Conservation (phyloP, 108 stramenopile species). For the Nitzschia sp. region DNA sequence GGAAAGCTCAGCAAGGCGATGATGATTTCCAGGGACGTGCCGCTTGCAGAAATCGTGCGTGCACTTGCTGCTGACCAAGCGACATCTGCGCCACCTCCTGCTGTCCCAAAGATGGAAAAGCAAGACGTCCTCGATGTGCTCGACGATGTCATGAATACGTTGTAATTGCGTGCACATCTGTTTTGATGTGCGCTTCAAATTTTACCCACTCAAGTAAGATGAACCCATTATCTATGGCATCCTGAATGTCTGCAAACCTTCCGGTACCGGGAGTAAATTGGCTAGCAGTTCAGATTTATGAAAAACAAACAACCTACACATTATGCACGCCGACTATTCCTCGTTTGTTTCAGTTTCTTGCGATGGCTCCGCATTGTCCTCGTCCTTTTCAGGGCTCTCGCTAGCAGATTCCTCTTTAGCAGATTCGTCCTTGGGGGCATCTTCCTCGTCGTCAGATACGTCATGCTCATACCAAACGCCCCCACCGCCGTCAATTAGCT, state of each 20-base stretch:
- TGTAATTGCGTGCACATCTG: constrained; percentile 6
- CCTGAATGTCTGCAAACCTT: no score
- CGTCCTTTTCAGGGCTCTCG: constrained; percentile 2
- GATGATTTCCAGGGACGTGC: constrained; percentile 20
- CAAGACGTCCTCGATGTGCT: constrained; percentile 5
- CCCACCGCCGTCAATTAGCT: constrained; percentile 85
- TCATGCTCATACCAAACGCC: constrained; percentile 87
- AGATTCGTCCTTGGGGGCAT: no score
- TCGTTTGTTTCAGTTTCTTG: constrained; percentile 2
- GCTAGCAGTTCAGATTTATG: no score
- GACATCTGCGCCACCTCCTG: background rate
- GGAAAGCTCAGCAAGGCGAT: constrained; percentile 23
- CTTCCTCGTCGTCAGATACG: constrained; percentile 62
- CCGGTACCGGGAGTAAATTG: no score
- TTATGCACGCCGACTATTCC: no score
- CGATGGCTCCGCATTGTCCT: constrained; percentile 1
- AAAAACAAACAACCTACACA: no score
- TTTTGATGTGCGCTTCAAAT: background rate
- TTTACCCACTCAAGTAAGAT: background rate
- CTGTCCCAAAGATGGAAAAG: constrained; percentile 4
- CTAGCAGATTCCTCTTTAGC: constrained; percentile 8
- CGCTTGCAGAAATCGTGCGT: constrained; percentile 9
- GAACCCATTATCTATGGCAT: background rate
- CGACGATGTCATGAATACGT: constrained; percentile 13
- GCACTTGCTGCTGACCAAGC: constrained; percentile 9